Conservation (phyloP, 306 rosid genomes). For the Sechiopsis laciniata region DNA sequence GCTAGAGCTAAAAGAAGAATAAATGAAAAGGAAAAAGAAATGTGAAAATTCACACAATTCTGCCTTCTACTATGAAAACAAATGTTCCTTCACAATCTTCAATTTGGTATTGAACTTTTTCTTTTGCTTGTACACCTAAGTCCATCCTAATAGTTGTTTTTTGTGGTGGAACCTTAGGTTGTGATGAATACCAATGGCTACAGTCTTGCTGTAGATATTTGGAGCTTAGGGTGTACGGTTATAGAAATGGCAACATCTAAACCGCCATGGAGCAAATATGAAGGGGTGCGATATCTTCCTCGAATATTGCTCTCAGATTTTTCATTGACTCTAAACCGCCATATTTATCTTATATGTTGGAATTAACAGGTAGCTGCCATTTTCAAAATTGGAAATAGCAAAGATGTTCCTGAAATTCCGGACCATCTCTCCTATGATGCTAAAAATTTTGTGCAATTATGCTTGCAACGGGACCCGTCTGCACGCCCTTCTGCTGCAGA, state of each 20-base stretch:
- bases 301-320: conserved; percentile 7
- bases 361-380: conserved; percentile 89
- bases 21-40: conserved; percentile 7
- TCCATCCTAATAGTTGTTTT: conserved; percentile 5
- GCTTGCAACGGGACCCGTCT: conserved; percentile 76
- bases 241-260: conserved; percentile 93
- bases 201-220: conserved; percentile 83
- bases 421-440: conserved; percentile 83
- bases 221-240: conserved; percentile 99
- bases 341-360: conserved; percentile 27
- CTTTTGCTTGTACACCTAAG: background rate
- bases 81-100: no score
- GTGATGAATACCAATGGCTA: conserved; percentile 90
- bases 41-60: background rate
- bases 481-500: conserved; percentile 67
- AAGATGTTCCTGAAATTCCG: conserved; percentile 88
- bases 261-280: conserved; percentile 96
- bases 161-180: conserved; percentile 49
- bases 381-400: conserved; percentile 96
- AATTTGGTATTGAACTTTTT: background rate
- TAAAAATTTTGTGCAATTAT: conserved; percentile 57
- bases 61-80: conserved; percentile 12
- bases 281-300: conserved; percentile 73
- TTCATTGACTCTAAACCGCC: background rate
- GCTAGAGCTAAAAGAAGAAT: background rate